Evolutionary conservation across 2,329 filamentous ascomycete genomes (phyloP), one percentile per base, ranked within the genome.

Genomic region (Phyllosticta paracitricarpa): DNA sequence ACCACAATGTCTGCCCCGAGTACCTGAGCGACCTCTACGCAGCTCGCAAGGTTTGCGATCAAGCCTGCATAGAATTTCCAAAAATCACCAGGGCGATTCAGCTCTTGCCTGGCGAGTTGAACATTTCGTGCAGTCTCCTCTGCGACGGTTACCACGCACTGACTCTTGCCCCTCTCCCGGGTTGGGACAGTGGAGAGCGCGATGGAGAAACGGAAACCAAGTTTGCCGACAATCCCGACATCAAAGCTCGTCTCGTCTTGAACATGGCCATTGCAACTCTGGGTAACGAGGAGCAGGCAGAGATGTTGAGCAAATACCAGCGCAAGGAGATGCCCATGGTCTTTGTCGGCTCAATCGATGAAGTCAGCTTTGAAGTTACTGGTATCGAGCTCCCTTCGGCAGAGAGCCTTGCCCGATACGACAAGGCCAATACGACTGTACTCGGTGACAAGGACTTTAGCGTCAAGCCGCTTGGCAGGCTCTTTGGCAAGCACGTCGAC

Each of bases 1-100:
- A 88, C 63, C 92, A 97, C 69, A 83, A 89, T 48, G 93, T 95
- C 17, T 96, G 91, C 68, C 87, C 89, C 0, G 94, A 97, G 71
- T 89, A 92, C 69, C 78, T 74, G 0, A 77, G 81, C 0, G 83
- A 93, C 64, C 79, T 97, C 62, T 75, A 82, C 17, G 77, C 80
- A 0, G 91, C 92, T 0, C 78, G 87, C 7, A 71, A 72, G 1
- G 71, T 93, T 28, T 96, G 91, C 67, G 81, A 85, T 22, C 69
- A 79, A 14, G 90, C 89, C 1, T 79, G 84, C 2, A 68, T 76
- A 1, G 90, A 97, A 72, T 79, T 94, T 40, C 82, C 82, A 64
- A 78, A 82, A 58, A 78, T 86, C 40, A 74, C 79, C 5, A 70
- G 80, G 28, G 76, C 88, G 7, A 75, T 78, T 1, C 63, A 70